Evolutionary conservation across 2,329 filamentous ascomycete genomes (phyloP), one percentile per base, ranked within the genome.

Genomic region (Alternaria arbusti): DNA sequence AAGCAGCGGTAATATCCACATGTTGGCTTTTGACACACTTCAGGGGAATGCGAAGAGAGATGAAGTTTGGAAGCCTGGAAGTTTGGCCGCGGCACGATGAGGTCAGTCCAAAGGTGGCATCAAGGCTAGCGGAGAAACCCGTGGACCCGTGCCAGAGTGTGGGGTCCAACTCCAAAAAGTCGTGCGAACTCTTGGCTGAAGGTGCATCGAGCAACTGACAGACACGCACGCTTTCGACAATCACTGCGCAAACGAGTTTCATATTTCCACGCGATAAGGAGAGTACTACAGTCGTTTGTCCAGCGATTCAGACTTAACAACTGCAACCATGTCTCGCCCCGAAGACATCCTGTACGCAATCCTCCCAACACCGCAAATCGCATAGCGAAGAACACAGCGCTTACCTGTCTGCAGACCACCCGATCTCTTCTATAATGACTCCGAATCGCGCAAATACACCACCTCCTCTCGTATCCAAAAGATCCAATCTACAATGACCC

Each of bases 381-480:
- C 49, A 40, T 36, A 51, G 2, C 49, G 20, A 52, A 22, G 30
- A n/a, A 40, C 20, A 8, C 20, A 13, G 15, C 20, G 30, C 49
- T 52, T 52, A 52, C 59, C 45, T 11, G 6, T 44, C 13, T 30
- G 3, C 79, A 96, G 93, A 78, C 93, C 94, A 54, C 95, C 96
- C 69, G 96, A 99, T 83, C 91, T 98, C 78, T 96, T 97, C 85
- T 99, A 99, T 87, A 91, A 97, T 85, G 95, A 98, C 83, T 86
- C 86, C 80, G 95, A 97, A 85, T 95, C 96, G 30, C 91, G 92
- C 79, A 98, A 98, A 86, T 99, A 99, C 85, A 98, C 96, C 9
- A 97, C 95, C 5, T 95, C 90, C 68, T 97, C 94, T 5, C 93
- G 96, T 68, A 98, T 99, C 78, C 93, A 96, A 76, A 94, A 92